Percentiles rank a stretch among this genome's conserved stretches.
Conservation (phyloP, 1,139 yeast genomes). For the Hyphopichia khmerensis region DNA sequence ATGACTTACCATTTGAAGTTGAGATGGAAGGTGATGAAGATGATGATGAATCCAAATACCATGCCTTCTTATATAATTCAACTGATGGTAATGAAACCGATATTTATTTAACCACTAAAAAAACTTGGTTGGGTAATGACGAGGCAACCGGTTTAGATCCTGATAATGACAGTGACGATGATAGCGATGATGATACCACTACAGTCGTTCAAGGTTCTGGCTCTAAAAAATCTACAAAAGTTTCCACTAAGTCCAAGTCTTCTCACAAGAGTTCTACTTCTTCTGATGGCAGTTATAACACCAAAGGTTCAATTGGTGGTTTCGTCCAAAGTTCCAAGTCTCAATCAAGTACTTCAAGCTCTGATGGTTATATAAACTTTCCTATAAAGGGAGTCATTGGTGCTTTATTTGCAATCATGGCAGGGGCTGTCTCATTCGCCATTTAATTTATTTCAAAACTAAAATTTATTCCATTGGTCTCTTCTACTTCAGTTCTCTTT, state of each 20-base stretch:
- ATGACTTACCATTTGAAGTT: constrained; percentile 61
- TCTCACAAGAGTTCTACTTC: constrained; percentile 12
- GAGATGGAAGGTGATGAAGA: constrained; percentile 22
- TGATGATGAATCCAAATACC: constrained; percentile 37
- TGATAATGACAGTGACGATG: constrained; percentile 24
- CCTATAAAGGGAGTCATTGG: not conserved
- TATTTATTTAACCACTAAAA: constrained; percentile 58
- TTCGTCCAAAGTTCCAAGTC: constrained; percentile 30
- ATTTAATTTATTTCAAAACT: not conserved
- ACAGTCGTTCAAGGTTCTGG: constrained; percentile 13
- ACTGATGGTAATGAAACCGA: constrained; percentile 45
- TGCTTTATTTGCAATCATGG: not conserved
- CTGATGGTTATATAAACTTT: not conserved
- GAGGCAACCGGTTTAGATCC: constrained; percentile 70
- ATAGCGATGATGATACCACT: constrained; percentile 10
- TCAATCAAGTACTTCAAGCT: constrained; percentile 4
- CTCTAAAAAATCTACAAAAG: constrained; percentile 9
- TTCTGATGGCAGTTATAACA: constrained; percentile 11
- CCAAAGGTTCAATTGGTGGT: constrained; percentile 26
- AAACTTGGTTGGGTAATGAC: constrained; percentile 56
- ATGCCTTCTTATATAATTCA: constrained; percentile 58
- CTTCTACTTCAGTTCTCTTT: not conserved
- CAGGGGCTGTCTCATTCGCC: constrained; percentile 8
- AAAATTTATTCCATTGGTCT: no score
- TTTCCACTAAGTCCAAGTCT: constrained; percentile 9